phyloP scores from a whole-genome alignment of 1,139 yeast genomes.

The Blastobotrys serpentis region DNA sequence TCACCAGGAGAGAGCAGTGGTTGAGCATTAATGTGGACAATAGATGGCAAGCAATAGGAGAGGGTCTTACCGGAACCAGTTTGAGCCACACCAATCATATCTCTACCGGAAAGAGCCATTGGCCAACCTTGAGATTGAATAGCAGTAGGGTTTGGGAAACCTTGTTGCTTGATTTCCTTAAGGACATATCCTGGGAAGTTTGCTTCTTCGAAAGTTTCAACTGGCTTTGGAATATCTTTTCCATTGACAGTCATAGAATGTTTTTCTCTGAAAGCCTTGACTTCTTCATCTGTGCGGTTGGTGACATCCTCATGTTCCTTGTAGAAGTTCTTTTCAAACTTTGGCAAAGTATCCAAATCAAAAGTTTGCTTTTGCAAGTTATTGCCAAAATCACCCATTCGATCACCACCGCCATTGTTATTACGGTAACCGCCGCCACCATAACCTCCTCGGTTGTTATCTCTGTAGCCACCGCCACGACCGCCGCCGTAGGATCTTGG shows the following conservation, averaged over 20 bases:
- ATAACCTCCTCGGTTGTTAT: slow-evolving; percentile 49
- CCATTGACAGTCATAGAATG: slow-evolving; percentile 87
- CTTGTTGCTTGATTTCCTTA: slow-evolving; percentile 75
- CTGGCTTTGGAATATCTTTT: slow-evolving; percentile 88
- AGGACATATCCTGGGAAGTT: slow-evolving; percentile 81
- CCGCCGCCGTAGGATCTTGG: slow-evolving; percentile 25
- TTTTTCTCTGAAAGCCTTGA: slow-evolving; percentile 71
- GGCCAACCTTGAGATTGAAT: slow-evolving; percentile 94
- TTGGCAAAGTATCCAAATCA: slow-evolving; percentile 75
- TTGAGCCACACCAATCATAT: slow-evolving; percentile 98
- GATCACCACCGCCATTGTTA: slow-evolving; percentile 48
- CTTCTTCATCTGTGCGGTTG: slow-evolving; percentile 69
- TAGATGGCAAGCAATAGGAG: no score
- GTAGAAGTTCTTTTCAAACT: slow-evolving; percentile 94
- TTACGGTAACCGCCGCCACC: slow-evolving; percentile 43
- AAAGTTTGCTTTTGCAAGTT: slow-evolving; percentile 46
- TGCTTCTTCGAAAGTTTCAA: slow-evolving; percentile 66
- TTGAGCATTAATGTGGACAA: slow-evolving; percentile 94
- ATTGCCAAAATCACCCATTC: slow-evolving; percentile 32
- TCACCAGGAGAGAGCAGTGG: slow-evolving; percentile 83
- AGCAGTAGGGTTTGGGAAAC: slow-evolving; percentile 85
- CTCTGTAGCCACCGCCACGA: slow-evolving; percentile 40
- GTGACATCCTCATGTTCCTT: slow-evolving; percentile 78
- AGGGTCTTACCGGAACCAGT: slow-evolving; percentile 99
- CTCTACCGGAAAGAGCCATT: slow-evolving; percentile 86